Conservation (phyloP, 257 asterid genomes). For the Nicotiana attenuata region DNA sequence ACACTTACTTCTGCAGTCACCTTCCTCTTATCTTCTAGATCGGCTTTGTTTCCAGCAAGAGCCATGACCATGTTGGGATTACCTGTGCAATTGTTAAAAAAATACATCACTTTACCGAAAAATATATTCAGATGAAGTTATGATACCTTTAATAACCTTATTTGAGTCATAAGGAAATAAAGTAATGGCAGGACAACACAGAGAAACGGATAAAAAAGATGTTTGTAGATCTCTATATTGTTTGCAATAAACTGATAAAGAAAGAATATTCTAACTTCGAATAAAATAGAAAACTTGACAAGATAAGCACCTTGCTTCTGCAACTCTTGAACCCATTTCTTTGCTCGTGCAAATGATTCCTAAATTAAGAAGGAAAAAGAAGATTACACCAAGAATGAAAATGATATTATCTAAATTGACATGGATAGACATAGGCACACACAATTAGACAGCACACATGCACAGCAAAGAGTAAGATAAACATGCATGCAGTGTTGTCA, state of each 20-base stretch:
- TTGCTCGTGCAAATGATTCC: conserved; percentile 85
- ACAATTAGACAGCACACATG: background rate
- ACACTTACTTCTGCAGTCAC: conserved; percentile 72
- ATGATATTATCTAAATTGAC: background rate
- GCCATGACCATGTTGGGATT: conserved; percentile 89
- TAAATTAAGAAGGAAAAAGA: conserved; percentile 12
- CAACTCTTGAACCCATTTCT: conserved; percentile 98
- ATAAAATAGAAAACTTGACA: background rate
- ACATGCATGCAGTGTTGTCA: too few species aligned
- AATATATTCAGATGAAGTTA: background rate
- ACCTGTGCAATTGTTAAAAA: conserved; percentile 31
- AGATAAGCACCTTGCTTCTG: conserved; percentile 80
- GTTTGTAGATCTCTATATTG: background rate
- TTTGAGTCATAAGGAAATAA: background rate
- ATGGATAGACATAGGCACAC: background rate
- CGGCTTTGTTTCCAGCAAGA: conserved; percentile 91
- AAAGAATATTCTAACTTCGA: background rate
- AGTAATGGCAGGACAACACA: background rate
- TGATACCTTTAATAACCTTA: background rate
- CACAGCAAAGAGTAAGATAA: background rate
- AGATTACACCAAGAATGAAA: background rate
- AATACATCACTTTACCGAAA: background rate
- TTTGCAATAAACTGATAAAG: background rate
- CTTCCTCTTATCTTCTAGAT: conserved; percentile 80
- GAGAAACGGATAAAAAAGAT: background rate